Evolutionary conservation across 345 rosid genomes (phyloP), one percentile per base, ranked within the genome.

Genomic region (Hibiscus trionum): DNA sequence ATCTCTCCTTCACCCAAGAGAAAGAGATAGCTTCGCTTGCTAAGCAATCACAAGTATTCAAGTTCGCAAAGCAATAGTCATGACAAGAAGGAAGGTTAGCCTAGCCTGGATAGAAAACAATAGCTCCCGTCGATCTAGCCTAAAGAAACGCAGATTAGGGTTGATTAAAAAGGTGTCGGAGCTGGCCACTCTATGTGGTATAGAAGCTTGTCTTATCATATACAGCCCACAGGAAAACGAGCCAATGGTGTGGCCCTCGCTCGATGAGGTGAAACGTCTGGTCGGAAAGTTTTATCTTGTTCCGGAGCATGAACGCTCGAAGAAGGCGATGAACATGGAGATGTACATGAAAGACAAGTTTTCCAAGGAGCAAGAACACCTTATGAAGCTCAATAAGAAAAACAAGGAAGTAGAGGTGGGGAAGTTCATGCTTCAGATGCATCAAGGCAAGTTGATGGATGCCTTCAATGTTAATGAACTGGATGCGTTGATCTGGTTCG

Each of bases 51-150:
- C 10, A 17, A 37, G 24, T 44, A 35, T 3, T 16, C 27, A 12
- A 37, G 10, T 37, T 37, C 16, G 4, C 53, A 15, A 21, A 39
- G 44, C 44, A 7, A 1, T 21, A 69, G 67, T 8, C 35, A 87
- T 87, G 88, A 72, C 84, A 4, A 81, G 91, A 65, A 88, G 76
- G 78, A 86, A 78, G 80, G 82, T 86, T 59, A 78, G 76, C 49
- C 83, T 82, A 21, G 70, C 21, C 4, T 84, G 78, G 80, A 82
- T 84, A 4, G 81, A 2, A 55, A 84, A 74, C 65, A 82, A 81
- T 2, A 59, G 33, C 27, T 81, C 82, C 2, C 77, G 87, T 26
- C 84, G 70, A 80, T 83, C 83, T 14, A 78, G 87, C 75, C 81
- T 84, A 6, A 84, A 74, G 77, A 84, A 86, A 69, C 83, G 83